These are phyloP conservation scores for Sporothrix inflata DNA, from an alignment of 2,329 filamentous ascomycete species.

Conservation along the genomic window DNA sequence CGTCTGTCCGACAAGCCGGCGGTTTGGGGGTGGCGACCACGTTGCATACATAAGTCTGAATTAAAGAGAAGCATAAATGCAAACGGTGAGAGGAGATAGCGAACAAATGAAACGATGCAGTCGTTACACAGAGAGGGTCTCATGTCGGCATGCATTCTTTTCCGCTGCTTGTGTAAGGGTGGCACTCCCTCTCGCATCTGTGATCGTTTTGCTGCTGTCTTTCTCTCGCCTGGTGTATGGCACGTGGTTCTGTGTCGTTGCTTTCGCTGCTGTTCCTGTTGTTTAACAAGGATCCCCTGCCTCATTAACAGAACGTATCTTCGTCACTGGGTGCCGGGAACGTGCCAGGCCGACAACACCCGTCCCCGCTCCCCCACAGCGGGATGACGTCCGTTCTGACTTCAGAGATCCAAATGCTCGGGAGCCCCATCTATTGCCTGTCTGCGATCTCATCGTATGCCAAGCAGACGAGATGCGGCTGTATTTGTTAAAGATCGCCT, in stretches of 20 bases:
- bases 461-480: background rate
- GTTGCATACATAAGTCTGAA: background rate
- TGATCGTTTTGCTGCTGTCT: background rate
- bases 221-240: background rate
- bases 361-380: background rate
- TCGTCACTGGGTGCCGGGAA: background rate
- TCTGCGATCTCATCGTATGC: background rate
- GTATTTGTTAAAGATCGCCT: background rate
- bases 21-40: background rate
- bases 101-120: background rate
- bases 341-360: slow-evolving; percentile 7
- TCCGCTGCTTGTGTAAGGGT: background rate
- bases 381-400: background rate
- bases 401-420: slow-evolving; percentile 6
- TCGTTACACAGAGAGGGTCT: background rate
- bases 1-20: background rate
- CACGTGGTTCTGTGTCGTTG: background rate
- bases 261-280: no score
- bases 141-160: background rate
- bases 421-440: background rate
- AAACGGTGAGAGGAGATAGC: background rate
- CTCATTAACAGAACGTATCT: background rate
- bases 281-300: background rate
- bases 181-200: background rate
- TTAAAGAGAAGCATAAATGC: background rate